Base-by-base conservation (phyloP, 805 yeast genomes). In the Lipomyces chichibuensis region DNA sequence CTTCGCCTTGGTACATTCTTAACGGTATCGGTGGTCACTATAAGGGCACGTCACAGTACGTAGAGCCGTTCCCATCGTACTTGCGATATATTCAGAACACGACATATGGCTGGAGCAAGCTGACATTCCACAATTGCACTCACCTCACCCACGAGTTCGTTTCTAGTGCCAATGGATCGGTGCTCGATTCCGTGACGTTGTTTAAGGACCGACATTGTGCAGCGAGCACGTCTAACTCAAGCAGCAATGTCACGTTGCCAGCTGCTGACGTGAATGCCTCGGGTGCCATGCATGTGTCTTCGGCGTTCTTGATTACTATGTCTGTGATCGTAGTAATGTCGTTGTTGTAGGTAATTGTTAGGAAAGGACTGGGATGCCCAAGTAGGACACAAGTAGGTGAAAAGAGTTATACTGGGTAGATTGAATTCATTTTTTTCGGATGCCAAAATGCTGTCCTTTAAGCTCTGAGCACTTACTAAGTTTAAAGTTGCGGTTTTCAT, bases 1-100 rank as follows among this genome's bases (percentile, higher is more conserved):
- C 65, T 3, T 71, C 76, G 13, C 78, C 78, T 14, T 71, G 74
- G 75, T 75, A 76, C 66, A 75, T 76, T 66, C 62, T 73, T 23
- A 75, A 74, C 63, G 78, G 78, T 23, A 71, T 75, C 23, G 78
- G 72, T 17, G 78, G 78, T 9, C 75, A 74, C 61, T 75, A 73
- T 63, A 75, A 75, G 57, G 78, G 78, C 3, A 66, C 74, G 7
- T 72, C 74, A 49, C 62, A 65, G 20, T 60, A 52, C 56, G n/a
- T n/a, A 8, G 39, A 29, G 8, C 71, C 70, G 13, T 29, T 68
- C 25, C 61, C 39, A 11, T 52, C 35, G n/a, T 68, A 65, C 59
- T 39, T 65, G 20, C 52, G 61, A 3, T 62, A 51, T 39, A 23
- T 64, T 20, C 65, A 64, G 51, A 71, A 70, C 57, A 43, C 58